Conservation (phyloP, 495 filamentous ascomycete species). For the Podospora sp. region DNA sequence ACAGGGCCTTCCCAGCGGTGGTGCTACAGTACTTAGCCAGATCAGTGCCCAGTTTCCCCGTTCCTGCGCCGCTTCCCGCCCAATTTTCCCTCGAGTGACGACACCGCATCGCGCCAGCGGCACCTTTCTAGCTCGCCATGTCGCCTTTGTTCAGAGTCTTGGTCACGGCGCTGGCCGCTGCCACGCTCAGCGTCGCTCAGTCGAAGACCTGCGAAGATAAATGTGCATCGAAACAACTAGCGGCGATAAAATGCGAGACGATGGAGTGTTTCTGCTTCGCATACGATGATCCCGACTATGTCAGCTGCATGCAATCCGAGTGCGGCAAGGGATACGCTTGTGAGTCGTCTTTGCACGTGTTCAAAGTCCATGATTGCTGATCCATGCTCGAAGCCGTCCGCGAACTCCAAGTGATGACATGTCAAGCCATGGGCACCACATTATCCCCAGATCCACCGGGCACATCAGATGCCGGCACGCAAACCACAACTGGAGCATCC, state of each 20-base stretch:
- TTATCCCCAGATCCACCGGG: neutral
- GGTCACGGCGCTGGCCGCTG: neutral
- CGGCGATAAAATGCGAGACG: neutral
- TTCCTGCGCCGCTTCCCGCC: neutral
- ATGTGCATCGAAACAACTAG: neutral
- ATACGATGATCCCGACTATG: neutral
- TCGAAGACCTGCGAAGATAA: neutral
- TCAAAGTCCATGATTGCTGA: neutral
- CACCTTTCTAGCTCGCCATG: neutral
- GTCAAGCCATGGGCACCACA: neutral
- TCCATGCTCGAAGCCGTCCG: neutral
- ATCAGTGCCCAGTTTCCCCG: neutral
- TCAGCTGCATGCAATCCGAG: conserved; percentile 1
- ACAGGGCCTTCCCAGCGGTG: neutral
- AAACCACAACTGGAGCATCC: neutral
- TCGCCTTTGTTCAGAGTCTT: neutral
- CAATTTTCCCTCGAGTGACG: neutral
- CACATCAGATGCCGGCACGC: neutral
- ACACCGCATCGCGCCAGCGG: neutral
- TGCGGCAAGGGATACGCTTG: conserved; percentile 2
- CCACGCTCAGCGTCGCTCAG: neutral
- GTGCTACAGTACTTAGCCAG: neutral
- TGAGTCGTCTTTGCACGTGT: neutral
- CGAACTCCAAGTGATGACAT: neutral
- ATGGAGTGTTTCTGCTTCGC: neutral